Evolutionary conservation across 345 rosid species (phyloP), one percentile per base, ranked within the genome.

Genomic region (Corymbia maculata): DNA sequence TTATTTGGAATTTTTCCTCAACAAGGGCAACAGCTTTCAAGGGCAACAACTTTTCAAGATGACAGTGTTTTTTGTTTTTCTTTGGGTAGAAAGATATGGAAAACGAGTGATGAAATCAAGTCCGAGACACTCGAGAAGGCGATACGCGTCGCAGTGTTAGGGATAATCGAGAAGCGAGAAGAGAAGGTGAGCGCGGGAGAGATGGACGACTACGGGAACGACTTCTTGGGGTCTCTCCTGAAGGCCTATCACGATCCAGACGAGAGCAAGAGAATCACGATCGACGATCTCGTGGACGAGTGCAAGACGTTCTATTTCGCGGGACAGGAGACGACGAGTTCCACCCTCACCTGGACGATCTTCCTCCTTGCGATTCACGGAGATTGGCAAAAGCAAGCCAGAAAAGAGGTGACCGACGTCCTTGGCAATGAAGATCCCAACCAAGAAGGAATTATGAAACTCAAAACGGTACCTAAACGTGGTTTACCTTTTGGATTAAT

Each of bases 341-440:
- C 88, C 86, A 59, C 82, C 80, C 93, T 94, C 28, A 24, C 91
- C 8, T 92, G 94, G 95, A 86, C 90, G 4, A 30, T 89, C 85
- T 32, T 92, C 66, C 93, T 93, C 86, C 88, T 93, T 8, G 93
- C 94, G 26, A 57, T 88, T 79, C 87, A 90, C 79, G 13, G 89
- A 6, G 91, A 93, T 59, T 93, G 94, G 93, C 94, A 94, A 66
- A 93, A 91, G 11, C 89, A 89, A 82, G 94, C 89, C 12, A 91
- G 94, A 59, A 68, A 85, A 15, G 92, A 92, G 86, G 92, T 91
- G 75, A 42, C 88, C 22, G 70, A 88, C 6, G 49, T 88, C 32
- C 87, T 93, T n/a, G 93, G 93, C 49, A 26, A 89, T 26, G 88
- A 86, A 79, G 92, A 87, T 16, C 89, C 89, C 66, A 57, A 42